Base-by-base conservation (phyloP, 495 filamentous ascomycete species). In the Baudoinia panamericana region DNA sequence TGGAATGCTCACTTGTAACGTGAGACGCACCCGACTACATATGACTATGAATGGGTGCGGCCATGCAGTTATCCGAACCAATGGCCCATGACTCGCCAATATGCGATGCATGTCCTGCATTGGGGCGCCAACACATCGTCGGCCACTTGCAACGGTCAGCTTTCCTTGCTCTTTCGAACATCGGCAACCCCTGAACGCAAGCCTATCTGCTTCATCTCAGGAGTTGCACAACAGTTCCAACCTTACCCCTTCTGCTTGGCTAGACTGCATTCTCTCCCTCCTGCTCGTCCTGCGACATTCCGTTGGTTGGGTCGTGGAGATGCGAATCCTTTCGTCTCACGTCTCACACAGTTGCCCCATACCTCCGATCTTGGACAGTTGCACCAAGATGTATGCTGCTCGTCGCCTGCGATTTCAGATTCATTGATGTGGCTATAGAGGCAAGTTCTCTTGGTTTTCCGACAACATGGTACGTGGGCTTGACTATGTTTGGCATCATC, bases 181-280 rank as follows among this genome's bases (percentile, higher is more conserved):
- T 20, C 36, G 26, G 22, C 36, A 34, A 19, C 43, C 36, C 43
- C 43, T 46, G 43, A 46, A 30, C 28, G 13, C 21, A n/a, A 46
- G 43, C 43, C 36, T 40, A 46, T 46, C 43, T 46, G 27, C 43
- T 46, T 46, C 43, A 39, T 22, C 32, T 33, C 27, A 31, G 30
- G 19, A 13, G 39, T 48, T 4, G 28, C 31, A 48, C 44, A 42
- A n/a, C n/a, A n/a, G n/a, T n/a, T n/a, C n/a, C n/a, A 47, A 30
- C 20, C 44, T 32, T 30, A 18, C 36, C 22, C 10, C 4, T 13
- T 21, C 37, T 50, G 46, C 40, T n/a, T n/a, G 4, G 46, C 39
- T 40, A 45, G 46, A 50, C 46, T 22, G 11, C 30, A 38, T 29
- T 39, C 6, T 30, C 23, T 16, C 25, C 36, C 37, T 46, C 36